phyloP scores from a whole-genome alignment of 257 asterid genomes.

The Buddleja alternifolia region DNA sequence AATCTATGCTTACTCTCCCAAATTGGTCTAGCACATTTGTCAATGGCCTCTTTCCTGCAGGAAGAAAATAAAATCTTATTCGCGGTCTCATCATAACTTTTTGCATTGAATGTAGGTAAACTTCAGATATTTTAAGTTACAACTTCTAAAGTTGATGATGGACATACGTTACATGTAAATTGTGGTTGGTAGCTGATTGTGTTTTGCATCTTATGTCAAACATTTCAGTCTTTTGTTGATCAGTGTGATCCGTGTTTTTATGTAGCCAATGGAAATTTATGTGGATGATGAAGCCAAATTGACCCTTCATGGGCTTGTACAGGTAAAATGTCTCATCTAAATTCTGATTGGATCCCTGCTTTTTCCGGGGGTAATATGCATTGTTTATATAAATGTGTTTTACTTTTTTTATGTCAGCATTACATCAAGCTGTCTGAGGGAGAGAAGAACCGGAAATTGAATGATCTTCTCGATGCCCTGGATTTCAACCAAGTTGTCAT shows the following conservation, averaged over 20 bases:
- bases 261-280: slow-evolving; percentile 90
- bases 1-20: too few species aligned
- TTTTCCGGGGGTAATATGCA: background rate
- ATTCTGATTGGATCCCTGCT: background rate
- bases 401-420: slow-evolving; percentile 48
- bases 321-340: slow-evolving; percentile 39
- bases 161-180: background rate
- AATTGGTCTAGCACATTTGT: too few species aligned
- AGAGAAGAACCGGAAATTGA: slow-evolving; percentile 85
- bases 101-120: background rate
- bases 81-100: too few species aligned
- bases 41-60: too few species aligned
- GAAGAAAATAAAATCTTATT: too few species aligned
- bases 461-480: slow-evolving; percentile 82
- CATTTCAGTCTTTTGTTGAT: slow-evolving; percentile 41
- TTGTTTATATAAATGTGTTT: background rate
- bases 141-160: background rate
- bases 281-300: slow-evolving; percentile 86
- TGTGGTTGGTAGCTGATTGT: slow-evolving; percentile 14
- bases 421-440: slow-evolving; percentile 76
- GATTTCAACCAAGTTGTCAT: slow-evolving; percentile 88
- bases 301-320: slow-evolving; percentile 90
- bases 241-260: slow-evolving; percentile 42
- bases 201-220: slow-evolving; percentile 12
- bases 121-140: background rate